Conservation (phyloP, 257 asterid species). For the Gardenia jasminoides region DNA sequence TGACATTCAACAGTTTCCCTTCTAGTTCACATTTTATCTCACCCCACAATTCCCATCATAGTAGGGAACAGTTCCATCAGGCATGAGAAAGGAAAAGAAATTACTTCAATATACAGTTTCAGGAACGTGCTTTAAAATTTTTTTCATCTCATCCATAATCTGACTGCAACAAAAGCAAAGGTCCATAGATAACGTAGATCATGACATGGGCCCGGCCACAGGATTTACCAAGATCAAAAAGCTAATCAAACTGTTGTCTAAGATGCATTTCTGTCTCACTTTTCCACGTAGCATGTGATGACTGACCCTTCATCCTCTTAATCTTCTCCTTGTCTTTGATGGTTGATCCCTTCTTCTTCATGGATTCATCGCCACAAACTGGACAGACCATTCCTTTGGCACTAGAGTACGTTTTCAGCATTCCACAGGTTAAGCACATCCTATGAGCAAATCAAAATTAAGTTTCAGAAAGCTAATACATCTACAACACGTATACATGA, state of each 20-base stretch:
- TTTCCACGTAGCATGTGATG: slow-evolving; percentile 95
- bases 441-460: slow-evolving; percentile 33
- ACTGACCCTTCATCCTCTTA: slow-evolving; percentile 96
- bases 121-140: neutral
- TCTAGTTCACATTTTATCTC: no score
- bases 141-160: neutral
- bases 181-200: neutral
- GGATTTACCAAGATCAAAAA: neutral
- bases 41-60: no score
- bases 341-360: slow-evolving; percentile 68
- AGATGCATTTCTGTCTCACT: slow-evolving; percentile 98
- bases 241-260: slow-evolving; percentile 93
- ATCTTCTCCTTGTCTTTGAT: slow-evolving; percentile 90
- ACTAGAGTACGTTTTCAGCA: slow-evolving; percentile 77
- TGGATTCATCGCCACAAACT: slow-evolving; percentile 58
- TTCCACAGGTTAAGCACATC: slow-evolving; percentile 79
- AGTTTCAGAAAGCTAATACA: neutral
- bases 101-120: neutral
- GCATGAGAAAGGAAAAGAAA: no score
- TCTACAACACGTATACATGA: neutral
- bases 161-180: neutral
- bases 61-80: no score
- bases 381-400: slow-evolving; percentile 80
- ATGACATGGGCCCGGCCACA: neutral
- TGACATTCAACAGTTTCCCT: no score